These are phyloP conservation scores for Millerago galiae DNA, from an alignment of 805 yeast genomes.

Conservation along the genomic window DNA sequence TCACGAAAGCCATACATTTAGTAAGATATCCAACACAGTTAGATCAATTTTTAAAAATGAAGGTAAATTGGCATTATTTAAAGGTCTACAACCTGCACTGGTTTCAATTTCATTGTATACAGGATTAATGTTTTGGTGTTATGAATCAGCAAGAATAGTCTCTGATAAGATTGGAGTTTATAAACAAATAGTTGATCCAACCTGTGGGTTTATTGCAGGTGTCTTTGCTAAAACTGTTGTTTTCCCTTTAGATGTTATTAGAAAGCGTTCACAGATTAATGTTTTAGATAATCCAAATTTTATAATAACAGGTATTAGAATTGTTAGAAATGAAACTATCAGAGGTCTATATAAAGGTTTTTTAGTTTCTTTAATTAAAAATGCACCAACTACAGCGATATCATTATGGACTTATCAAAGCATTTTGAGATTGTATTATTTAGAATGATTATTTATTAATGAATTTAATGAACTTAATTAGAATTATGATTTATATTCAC, in stretches of 20 bases:
- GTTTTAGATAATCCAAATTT: constrained; percentile 27
- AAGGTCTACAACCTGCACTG: constrained; percentile 44
- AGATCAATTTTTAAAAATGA: constrained; percentile 30
- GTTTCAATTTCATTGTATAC: constrained; percentile 63
- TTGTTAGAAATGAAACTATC: constrained; percentile 52
- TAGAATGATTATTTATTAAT: too few species aligned
- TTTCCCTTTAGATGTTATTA: constrained; percentile 80
- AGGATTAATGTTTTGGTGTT: constrained; percentile 69
- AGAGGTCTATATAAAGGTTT: constrained; percentile 72
- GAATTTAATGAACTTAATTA: too few species aligned
- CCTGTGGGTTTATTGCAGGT: constrained; percentile 75
- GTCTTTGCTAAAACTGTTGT: constrained; percentile 61
- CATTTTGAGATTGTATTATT: constrained; percentile 3
- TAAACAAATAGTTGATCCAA: constrained; percentile 34
- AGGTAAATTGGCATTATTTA: constrained; percentile 42
- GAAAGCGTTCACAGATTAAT: constrained; percentile 71
- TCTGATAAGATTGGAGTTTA: constrained; percentile 9
- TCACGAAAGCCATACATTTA: constrained; percentile 13
- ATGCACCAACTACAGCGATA: constrained; percentile 72
- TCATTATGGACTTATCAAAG: constrained; percentile 61
- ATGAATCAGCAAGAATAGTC: constrained; percentile 34
- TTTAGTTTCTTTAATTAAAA: constrained; percentile 61
- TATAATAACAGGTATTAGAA: constrained; percentile 27
- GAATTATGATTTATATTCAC: too few species aligned
- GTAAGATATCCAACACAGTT: constrained; percentile 24